Evolutionary conservation across 1,284 basidiomycete species (phyloP).

Genomic region (Quambalaria eucalypti): DNA sequence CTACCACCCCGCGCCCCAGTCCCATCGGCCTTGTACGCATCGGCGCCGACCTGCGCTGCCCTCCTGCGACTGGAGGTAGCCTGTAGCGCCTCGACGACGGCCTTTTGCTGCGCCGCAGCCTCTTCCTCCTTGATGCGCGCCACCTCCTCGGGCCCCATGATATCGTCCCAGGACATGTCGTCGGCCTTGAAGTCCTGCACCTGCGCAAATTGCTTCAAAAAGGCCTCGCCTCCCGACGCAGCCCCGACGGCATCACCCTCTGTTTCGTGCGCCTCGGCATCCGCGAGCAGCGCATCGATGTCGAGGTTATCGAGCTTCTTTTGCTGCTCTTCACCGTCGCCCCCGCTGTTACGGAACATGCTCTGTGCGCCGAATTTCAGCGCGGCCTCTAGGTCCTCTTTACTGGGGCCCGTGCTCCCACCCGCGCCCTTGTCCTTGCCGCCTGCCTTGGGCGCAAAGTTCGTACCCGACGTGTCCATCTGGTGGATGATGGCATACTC

Average conservation of each 20-base stretch:
- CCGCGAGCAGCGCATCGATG: conserved; percentile 91
- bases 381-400: conserved; percentile 95
- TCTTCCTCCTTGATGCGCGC: conserved; percentile 66
- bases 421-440: conserved; percentile 49
- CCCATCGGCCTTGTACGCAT: conserved; percentile 63
- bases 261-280: conserved; percentile 95
- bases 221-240: conserved; percentile 90
- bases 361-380: conserved; percentile 98
- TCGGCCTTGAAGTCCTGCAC: conserved; percentile 97
- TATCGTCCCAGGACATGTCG: conserved; percentile 91
- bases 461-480: conserved; percentile 97
- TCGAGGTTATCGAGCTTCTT: conserved; percentile 99
- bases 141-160: conserved; percentile 79
- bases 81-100: conserved; percentile 58
- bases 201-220: conserved; percentile 87
- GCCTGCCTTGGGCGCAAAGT: conserved; percentile 63
- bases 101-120: conserved; percentile 39
- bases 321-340: conserved; percentile 71
- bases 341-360: conserved; percentile 77
- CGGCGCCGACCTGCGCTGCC: conserved; percentile 62
- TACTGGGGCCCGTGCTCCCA: conserved; percentile 76
- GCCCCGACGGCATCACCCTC: conserved; percentile 59
- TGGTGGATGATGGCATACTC: conserved; percentile 99
- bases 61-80: conserved; percentile 54
- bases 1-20: background rate